Evolutionary conservation across 2,329 filamentous ascomycete genomes (phyloP), one percentile per base, ranked within the genome.

Genomic region (Orbilia quercus): DNA sequence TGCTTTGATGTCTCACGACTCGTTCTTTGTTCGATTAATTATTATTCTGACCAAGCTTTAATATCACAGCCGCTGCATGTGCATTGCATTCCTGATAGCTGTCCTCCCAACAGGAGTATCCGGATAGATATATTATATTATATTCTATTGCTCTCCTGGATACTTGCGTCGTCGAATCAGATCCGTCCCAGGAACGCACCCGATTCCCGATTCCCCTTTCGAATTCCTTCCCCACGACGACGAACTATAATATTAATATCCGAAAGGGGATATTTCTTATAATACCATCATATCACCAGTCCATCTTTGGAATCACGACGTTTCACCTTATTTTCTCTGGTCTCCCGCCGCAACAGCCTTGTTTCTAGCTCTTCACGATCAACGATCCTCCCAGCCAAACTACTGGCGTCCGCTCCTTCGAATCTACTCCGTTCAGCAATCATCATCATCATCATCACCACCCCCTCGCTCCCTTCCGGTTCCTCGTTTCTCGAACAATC

Each of bases 1-100:
- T 60, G 64, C 64, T 42, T 55, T 69, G 55, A 69, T 69, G 64
- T 69, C 54, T 69, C 64, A 69, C 64, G 64, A 60, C 64, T 38
- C 60, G 54, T 47, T 59, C 54, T 69, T 60, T 69, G 54, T 69
- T 67, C 53, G 48, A 42, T 58, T 58, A 65, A 53, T 7, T 16
- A n/a, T n/a, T n/a, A n/a, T n/a, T 25, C 50, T 38, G 50, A 54
- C 23, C 54, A 58, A 44, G 7, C 23, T 58, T 47, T 44, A n/a
- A n/a, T 45, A 16, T 18, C 12, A 28, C 31, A 28, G 47, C 25
- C 6, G 31, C 31, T 51, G 47, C 47, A 34, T 31, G 16, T 45
- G 18, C 42, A 45, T 45, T 45, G 18, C 42, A 18, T 45, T 22
- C n/a, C 42, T 16, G 42, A 20, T 22, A 20, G 42, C 42, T 45